Conservation (phyloP, 2,329 filamentous ascomycete species). For the Domatiomyces catenatus region DNA sequence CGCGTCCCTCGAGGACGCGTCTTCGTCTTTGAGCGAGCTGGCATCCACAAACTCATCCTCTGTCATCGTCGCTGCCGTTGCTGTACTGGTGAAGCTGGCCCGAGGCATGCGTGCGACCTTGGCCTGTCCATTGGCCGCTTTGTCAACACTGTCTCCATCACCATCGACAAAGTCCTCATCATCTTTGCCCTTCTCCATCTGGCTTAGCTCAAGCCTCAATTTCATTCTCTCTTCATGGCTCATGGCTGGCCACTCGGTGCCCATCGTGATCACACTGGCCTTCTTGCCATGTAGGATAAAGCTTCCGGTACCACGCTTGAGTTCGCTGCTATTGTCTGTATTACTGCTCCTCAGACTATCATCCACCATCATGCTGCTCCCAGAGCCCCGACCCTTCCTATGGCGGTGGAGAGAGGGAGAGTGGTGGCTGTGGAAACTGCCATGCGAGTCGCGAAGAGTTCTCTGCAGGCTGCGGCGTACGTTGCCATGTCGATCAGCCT, state of each 20-base stretch:
- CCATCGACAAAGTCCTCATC: conserved; percentile 1
- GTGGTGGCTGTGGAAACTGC: conserved; percentile 39
- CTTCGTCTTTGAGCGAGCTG: conserved; percentile 6
- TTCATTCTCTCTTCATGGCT: conserved; percentile 57
- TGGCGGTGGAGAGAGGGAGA: conserved; percentile 49
- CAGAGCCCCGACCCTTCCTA: conserved; percentile 60
- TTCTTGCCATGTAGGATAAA: conserved; percentile 98
- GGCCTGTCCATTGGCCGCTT: conserved; percentile 3
- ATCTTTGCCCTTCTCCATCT: conserved; percentile 2
- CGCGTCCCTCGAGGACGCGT: neutral
- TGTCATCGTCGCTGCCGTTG: conserved; percentile 8
- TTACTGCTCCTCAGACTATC: conserved; percentile 31
- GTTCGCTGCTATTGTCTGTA: conserved; percentile 44
- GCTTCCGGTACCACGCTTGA: conserved; percentile 66
- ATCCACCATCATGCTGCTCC: conserved; percentile 42
- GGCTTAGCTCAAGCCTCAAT: conserved; percentile 34
- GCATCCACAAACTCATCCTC: conserved; percentile 13
- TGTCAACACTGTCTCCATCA: conserved; percentile 1
- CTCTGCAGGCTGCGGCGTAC: conserved; percentile 77
- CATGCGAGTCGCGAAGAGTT: conserved; percentile 64
- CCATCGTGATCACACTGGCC: conserved; percentile 91
- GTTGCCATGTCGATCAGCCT: conserved; percentile 45
- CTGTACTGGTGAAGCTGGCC: conserved; percentile 6
- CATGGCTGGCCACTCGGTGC: conserved; percentile 71
- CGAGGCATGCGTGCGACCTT: conserved; percentile 1